Evolutionary conservation across 2,329 filamentous ascomycete genomes (phyloP).

Genomic region (Colletotrichum sp.): DNA sequence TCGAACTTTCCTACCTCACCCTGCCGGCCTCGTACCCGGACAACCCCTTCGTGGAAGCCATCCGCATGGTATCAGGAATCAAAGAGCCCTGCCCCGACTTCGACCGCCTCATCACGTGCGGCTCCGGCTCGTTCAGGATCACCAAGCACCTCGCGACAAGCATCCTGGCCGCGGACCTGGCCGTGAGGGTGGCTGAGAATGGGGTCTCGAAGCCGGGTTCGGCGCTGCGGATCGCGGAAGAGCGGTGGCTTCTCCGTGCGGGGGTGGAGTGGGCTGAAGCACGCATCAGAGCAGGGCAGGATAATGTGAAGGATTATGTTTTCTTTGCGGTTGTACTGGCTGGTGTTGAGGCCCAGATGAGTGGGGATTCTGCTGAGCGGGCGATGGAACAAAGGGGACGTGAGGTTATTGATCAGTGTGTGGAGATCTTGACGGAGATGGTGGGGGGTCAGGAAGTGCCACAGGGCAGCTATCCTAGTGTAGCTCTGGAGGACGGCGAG

Average conservation of each 20-base stretch:
- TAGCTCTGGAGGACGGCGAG: background rate
- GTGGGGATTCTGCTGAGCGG: background rate
- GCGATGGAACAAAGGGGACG: background rate
- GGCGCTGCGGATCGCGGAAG: conserved; percentile 33
- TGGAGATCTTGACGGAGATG: background rate
- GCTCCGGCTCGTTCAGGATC: conserved; percentile 45
- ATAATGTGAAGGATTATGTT: conserved; percentile 44
- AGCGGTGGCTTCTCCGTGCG: conserved; percentile 32
- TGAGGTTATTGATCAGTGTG: background rate
- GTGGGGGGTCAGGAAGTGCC: background rate
- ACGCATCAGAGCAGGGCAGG: conserved; percentile 43
- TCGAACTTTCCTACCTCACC: conserved; percentile 26
- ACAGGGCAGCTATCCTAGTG: background rate
- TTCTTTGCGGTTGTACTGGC: background rate
- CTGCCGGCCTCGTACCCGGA: conserved; percentile 2
- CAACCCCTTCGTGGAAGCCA: background rate
- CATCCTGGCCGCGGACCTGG: conserved; percentile 49
- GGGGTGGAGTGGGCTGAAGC: conserved; percentile 33
- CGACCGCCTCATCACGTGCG: conserved; percentile 42
- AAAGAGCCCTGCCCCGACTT: conserved; percentile 29
- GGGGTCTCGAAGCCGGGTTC: conserved; percentile 30
- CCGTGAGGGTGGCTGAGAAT: conserved; percentile 47
- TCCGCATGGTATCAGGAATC: background rate
- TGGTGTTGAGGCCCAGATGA: background rate
- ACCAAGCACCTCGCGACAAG: conserved; percentile 41